These are phyloP conservation scores for Anethum foeniculum DNA, from an alignment of 140 eudicot species.

Conservation along the genomic window DNA sequence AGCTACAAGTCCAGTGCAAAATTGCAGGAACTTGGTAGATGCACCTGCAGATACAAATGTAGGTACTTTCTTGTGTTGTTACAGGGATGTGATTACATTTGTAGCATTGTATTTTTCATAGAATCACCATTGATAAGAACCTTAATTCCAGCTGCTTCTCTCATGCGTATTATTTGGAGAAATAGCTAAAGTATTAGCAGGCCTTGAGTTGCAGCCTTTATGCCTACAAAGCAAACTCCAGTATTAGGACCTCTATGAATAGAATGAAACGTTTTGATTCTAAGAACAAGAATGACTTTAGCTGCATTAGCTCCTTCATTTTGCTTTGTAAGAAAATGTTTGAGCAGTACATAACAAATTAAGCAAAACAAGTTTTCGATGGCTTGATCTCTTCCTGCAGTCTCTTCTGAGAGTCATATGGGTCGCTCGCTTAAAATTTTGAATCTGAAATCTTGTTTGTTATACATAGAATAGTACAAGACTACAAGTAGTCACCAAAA, in stretches of 20 bases:
- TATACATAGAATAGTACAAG: too few relatives aligned
- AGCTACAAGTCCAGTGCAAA: constrained; percentile 92
- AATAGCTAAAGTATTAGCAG: constrained; percentile 66
- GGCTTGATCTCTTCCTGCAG: too few relatives aligned
- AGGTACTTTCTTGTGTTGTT: constrained; percentile 45
- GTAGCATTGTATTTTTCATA: constrained; percentile 84
- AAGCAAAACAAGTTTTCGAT: neutral
- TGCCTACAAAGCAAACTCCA: constrained; percentile 95
- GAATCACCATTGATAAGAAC: constrained; percentile 65
- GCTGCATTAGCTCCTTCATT: constrained; percentile 69
- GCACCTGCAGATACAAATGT: constrained; percentile 54
- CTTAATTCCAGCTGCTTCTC: too few relatives aligned
- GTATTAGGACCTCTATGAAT: constrained; percentile 98
- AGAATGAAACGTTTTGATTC: constrained; percentile 90
- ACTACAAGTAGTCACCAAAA: too few relatives aligned
- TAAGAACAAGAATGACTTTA: constrained; percentile 82
- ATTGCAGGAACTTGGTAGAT: constrained; percentile 41
- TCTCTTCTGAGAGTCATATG: too few relatives aligned
- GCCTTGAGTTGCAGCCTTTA: constrained; percentile 87
- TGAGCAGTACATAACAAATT: neutral
- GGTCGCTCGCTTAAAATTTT: too few relatives aligned
- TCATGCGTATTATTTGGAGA: too few relatives aligned
- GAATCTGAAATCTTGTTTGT: too few relatives aligned
- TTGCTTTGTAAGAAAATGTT: too few relatives aligned
- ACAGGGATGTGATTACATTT: constrained; percentile 76